Evolutionary conservation across 345 rosid genomes (phyloP).

Genomic region (Eutrema heterophyllum): DNA sequence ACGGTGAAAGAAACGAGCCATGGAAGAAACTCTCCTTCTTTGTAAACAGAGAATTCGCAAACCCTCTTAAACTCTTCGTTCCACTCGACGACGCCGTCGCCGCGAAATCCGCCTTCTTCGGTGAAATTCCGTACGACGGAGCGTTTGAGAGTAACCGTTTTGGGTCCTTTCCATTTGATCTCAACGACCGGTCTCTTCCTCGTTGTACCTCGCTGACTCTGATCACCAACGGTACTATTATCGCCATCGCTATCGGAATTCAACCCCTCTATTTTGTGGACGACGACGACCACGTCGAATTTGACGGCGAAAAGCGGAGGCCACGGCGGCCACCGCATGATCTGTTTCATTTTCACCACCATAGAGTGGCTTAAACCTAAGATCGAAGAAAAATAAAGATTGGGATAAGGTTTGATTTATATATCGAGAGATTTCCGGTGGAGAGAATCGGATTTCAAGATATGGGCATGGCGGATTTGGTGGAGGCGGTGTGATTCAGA

Average conservation of each 20-base stretch:
- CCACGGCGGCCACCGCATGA: constrained; percentile 57
- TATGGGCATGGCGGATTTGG: constrained; percentile 20
- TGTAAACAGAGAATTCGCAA: constrained; percentile 44
- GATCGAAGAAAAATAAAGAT: background rate
- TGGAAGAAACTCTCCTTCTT: constrained; percentile 39
- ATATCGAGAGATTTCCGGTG: background rate
- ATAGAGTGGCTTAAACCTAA: background rate
- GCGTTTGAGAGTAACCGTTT: constrained; percentile 34
- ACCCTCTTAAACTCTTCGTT: constrained; percentile 49
- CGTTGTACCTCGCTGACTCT: constrained; percentile 8
- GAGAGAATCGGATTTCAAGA: constrained; percentile 1
- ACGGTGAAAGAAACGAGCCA: constrained; percentile 52
- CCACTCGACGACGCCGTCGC: constrained; percentile 57
- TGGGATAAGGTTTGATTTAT: background rate
- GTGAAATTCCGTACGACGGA: constrained; percentile 37
- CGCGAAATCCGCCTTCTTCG: constrained; percentile 39
- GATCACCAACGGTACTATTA: background rate
- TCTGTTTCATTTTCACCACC: constrained; percentile 45
- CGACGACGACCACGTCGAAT: constrained; percentile 36
- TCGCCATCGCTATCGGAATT: constrained; percentile 16
- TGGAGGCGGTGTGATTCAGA: constrained; percentile 15
- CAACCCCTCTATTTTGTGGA: constrained; percentile 40
- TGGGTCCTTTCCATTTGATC: constrained; percentile 55
- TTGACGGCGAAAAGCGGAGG: constrained; percentile 42
- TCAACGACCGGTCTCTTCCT: constrained; percentile 45